phyloP scores from a whole-genome alignment of 768 basidiomycete species.

The Suillus subaureus region DNA sequence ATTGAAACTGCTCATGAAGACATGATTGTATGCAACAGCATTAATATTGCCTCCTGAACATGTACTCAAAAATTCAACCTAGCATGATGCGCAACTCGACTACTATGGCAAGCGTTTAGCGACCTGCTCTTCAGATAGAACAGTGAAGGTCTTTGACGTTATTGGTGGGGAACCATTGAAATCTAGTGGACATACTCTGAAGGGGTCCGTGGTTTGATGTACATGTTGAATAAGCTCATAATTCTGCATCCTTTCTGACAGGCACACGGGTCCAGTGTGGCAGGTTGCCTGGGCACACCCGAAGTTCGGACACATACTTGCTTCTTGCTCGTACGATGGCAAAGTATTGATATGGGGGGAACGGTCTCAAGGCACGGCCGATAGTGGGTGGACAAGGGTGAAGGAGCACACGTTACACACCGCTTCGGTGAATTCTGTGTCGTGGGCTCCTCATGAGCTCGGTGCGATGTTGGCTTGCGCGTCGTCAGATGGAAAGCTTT shows the following conservation, averaged over 20 bases:
- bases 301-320: slow-evolving; percentile 94
- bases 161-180: slow-evolving; percentile 83
- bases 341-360: slow-evolving; percentile 99
- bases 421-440: slow-evolving; percentile 96
- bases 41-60: neutral
- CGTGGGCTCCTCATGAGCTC: slow-evolving; percentile 98
- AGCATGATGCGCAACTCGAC: slow-evolving; percentile 99
- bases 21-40: slow-evolving; percentile 75
- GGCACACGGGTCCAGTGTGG: slow-evolving; percentile 98
- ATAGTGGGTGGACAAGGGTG: slow-evolving; percentile 86
- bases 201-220: slow-evolving; percentile 59
- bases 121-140: slow-evolving; percentile 95
- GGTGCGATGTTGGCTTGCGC: slow-evolving; percentile 97
- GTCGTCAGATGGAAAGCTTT: slow-evolving; percentile 95
- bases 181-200: slow-evolving; percentile 69
- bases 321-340: slow-evolving; percentile 98
- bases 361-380: slow-evolving; percentile 52
- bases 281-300: slow-evolving; percentile 99
- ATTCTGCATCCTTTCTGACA: slow-evolving; percentile 31
- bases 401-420: slow-evolving; percentile 95
- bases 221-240: neutral
- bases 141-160: slow-evolving; percentile 93
- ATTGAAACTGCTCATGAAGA: slow-evolving; percentile 98
- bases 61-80: slow-evolving; percentile 6
- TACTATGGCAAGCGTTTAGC: slow-evolving; percentile 97